These are phyloP conservation scores for Neonectria magnoliae DNA, from an alignment of 2,329 filamentous ascomycete species.

Conservation along the genomic window DNA sequence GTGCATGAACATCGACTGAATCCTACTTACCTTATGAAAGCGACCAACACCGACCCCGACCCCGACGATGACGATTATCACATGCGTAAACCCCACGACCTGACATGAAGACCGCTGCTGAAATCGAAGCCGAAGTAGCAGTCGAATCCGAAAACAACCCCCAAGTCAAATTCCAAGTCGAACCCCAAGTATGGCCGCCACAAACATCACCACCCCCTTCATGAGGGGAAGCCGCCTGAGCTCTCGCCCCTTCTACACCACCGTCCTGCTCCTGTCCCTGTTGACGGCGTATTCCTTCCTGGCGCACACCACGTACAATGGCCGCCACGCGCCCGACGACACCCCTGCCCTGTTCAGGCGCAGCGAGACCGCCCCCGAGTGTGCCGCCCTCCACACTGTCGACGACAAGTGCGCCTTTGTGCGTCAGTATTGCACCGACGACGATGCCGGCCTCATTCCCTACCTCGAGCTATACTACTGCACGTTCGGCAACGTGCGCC, in stretches of 20 bases:
- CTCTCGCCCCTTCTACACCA: slow-evolving; percentile 61
- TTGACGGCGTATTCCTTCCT: slow-evolving; percentile 58
- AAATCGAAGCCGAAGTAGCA: slow-evolving; percentile 3
- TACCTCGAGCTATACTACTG: slow-evolving; percentile 96
- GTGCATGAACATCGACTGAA: not conserved
- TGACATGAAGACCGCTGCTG: slow-evolving; percentile 35
- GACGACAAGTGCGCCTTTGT: slow-evolving; percentile 89
- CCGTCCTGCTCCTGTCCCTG: slow-evolving; percentile 57
- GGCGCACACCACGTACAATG: slow-evolving; percentile 33
- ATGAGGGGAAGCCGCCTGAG: slow-evolving; percentile 51
- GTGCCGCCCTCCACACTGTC: slow-evolving; percentile 80
- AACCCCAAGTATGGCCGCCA: slow-evolving; percentile 18
- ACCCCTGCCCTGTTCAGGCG: slow-evolving; percentile 38
- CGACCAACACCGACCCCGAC: not conserved
- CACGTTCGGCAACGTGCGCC: slow-evolving; percentile 71
- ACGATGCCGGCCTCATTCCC: slow-evolving; percentile 88
- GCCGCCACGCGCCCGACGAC: slow-evolving; percentile 10
- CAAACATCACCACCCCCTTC: slow-evolving; percentile 20
- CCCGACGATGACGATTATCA: slow-evolving; percentile 20
- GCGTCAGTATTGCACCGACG: slow-evolving; percentile 81
- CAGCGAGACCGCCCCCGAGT: slow-evolving; percentile 61
- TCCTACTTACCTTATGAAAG: not conserved
- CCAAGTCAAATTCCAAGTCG: slow-evolving; percentile 1
- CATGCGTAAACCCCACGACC: slow-evolving; percentile 26
- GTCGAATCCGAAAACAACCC: not conserved